These are phyloP conservation scores for Cornus suecica DNA, from an alignment of 148 eudicot species.

Conservation along the genomic window DNA sequence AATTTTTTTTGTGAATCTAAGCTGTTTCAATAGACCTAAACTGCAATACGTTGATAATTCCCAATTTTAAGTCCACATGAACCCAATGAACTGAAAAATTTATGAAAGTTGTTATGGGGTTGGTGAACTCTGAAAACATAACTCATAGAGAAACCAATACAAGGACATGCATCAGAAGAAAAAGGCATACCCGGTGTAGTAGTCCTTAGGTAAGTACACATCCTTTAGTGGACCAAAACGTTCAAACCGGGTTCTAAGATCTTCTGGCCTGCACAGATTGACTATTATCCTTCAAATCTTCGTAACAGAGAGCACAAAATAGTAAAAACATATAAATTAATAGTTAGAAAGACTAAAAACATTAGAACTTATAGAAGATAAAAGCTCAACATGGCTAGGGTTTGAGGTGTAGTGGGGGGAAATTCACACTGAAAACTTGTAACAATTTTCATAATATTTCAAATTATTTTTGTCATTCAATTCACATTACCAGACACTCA, in stretches of 20 bases:
- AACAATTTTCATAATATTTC: too few species aligned
- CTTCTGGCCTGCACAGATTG: slow-evolving; percentile 66
- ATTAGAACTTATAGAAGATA: too few species aligned
- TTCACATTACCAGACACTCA: too few species aligned
- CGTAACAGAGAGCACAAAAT: too few species aligned
- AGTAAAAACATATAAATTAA: too few species aligned
- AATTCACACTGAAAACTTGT: too few species aligned
- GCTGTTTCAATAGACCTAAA: not conserved
- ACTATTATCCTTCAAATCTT: too few species aligned
- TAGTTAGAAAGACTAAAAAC: too few species aligned
- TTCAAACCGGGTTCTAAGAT: slow-evolving; percentile 71
- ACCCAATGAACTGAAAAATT: not conserved
- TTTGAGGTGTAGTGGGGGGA: too few species aligned
- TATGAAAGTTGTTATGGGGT: too few species aligned
- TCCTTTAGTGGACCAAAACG: slow-evolving; percentile 81
- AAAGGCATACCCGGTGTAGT: slow-evolving; percentile 65
- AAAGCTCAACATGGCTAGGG: too few species aligned
- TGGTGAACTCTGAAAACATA: not conserved
- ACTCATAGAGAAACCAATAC: not conserved
- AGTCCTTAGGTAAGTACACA: slow-evolving; percentile 80
- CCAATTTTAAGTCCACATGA: not conserved
- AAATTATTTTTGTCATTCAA: too few species aligned
- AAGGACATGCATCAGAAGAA: not conserved
- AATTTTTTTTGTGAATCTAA: not conserved
- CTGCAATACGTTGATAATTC: not conserved